Percentiles rank a stretch among this genome's conserved stretches.
Conservation (phyloP, 495 filamentous ascomycete species). For the Oidiodendron maius region DNA sequence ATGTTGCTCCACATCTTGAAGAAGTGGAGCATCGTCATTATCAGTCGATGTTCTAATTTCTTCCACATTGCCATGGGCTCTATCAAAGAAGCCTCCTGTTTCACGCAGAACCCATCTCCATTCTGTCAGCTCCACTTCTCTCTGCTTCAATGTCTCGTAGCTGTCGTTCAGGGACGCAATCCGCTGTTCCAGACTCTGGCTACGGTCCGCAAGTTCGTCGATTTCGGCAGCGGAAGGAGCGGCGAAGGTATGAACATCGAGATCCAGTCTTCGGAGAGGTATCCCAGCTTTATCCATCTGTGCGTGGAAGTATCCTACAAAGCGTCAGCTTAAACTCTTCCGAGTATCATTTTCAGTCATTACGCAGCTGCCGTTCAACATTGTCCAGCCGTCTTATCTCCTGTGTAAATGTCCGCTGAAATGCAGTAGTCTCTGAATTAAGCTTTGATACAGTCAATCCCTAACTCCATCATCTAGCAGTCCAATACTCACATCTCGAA, state of each 20-base stretch:
- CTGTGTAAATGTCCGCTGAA: slow-evolving; percentile 94
- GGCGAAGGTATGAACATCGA: slow-evolving; percentile 77
- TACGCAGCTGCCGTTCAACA: slow-evolving; percentile 95
- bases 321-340: not conserved
- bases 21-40: slow-evolving; percentile 74
- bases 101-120: slow-evolving; percentile 97
- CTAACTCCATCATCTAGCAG: not conserved
- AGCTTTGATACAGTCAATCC: slow-evolving; percentile 50
- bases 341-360: slow-evolving; percentile 24
- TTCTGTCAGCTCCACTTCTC: slow-evolving; percentile 93
- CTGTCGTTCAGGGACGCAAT: slow-evolving; percentile 90
- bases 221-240: slow-evolving; percentile 89
- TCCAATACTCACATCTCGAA: slow-evolving; percentile 75
- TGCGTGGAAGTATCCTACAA: slow-evolving; percentile 75
- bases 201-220: slow-evolving; percentile 87
- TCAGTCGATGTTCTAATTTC: slow-evolving; percentile 91
- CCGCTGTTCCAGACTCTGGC: slow-evolving; percentile 85
- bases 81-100: slow-evolving; percentile 94
- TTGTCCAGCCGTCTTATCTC: slow-evolving; percentile 97
- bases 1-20: slow-evolving; percentile 83
- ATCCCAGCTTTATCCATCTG: slow-evolving; percentile 94
- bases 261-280: slow-evolving; percentile 73
- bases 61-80: slow-evolving; percentile 91
- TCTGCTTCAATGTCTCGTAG: slow-evolving; percentile 96
- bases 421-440: slow-evolving; percentile 86